Evolutionary conservation across 495 filamentous ascomycete species (phyloP), one percentile per base, ranked within the genome.

Genomic region (Hypoxylon crocopeplum): DNA sequence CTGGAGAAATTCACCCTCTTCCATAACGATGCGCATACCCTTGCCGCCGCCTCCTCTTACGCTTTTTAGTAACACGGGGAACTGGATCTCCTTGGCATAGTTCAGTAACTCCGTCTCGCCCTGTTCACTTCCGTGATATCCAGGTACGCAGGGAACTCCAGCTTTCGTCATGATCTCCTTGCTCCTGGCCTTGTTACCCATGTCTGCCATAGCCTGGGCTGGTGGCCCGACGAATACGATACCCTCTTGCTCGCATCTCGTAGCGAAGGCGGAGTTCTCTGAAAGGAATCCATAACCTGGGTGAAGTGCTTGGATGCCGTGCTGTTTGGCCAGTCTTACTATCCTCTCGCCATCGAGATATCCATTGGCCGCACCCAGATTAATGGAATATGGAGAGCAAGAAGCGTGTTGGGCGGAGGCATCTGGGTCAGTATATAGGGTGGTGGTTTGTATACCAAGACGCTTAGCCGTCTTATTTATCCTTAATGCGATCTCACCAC

Each of bases 201-300:
- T 98, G 29, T 93, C 89, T 61, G 93, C 90, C 74, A 99, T 99
- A 5, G 95, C 95, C 56, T 87, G 81, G 73, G 88, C 89, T 24
- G 94, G 92, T 10, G 94, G 94, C 0, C 94, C 94, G 67, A 98
- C 96, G 67, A 99, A 99, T 30, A 92, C 86, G 39, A 99, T 77
- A 2, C 95, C 95, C 24, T 92, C 92, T 60, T 97, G 89, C 61
- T 86, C 88, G 68, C 93, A 97, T 75, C 90, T 87, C 56, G 84
- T 81, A 10, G 95, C 95, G 75, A 99, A 99, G 5, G 76, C 82
- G 2, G 93, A 87, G 70, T 99, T 99, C 77, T 99, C 94, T 64
- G 90, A 95, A 56, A 97, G 80, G 79, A 98, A 99, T 12, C 94
- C 94, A 79, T 99, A 99, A 3, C 94, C 94, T 0, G 94, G 94